phyloP scores from a whole-genome alignment of 352 stramenopile genomes.

The Globisporangium cylindrosporum region DNA sequence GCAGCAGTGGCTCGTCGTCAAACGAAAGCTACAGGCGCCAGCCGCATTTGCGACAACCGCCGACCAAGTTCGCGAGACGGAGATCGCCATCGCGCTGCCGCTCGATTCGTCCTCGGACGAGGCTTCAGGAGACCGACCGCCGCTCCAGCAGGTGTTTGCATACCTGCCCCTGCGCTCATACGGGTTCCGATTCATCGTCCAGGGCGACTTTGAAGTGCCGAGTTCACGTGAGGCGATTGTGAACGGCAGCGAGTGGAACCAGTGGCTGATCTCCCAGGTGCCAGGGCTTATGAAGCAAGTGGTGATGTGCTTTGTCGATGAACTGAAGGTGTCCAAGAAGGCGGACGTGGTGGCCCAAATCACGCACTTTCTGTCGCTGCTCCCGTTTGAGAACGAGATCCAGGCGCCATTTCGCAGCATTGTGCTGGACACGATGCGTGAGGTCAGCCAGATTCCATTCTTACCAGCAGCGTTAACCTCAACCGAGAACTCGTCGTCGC shows the following conservation, averaged over 20 bases:
- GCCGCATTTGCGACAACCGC: conserved; percentile 15
- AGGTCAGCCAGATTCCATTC: conserved; percentile 49
- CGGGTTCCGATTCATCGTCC: conserved; percentile 82
- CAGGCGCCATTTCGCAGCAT: conserved; percentile 65
- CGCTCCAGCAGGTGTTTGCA: conserved; percentile 79
- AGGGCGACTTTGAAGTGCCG: conserved; percentile 84
- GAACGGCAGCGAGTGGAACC: conserved; percentile 85
- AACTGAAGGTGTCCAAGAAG: conserved; percentile 2
- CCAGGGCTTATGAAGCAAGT: conserved; percentile 42
- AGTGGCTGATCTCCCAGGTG: conserved; percentile 80
- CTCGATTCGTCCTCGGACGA: conserved; percentile 11
- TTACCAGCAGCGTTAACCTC: conserved; percentile 20
- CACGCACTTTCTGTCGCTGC: conserved; percentile 39
- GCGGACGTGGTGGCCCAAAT: conserved; percentile 21
- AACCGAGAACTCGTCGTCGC: background rate
- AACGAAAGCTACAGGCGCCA: conserved; percentile 29
- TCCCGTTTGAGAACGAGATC: conserved; percentile 70
- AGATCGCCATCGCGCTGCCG: conserved; percentile 62
- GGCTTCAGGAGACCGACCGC: conserved; percentile 25
- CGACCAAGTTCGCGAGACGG: conserved; percentile 25
- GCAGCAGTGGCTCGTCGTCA: conserved; percentile 68
- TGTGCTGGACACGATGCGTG: conserved; percentile 58
- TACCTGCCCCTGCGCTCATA: conserved; percentile 82
- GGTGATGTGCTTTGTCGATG: conserved; percentile 19
- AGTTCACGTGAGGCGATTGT: conserved; percentile 83